Conservation (phyloP, 2,329 filamentous ascomycete species). For the Calonectria naviculata region DNA sequence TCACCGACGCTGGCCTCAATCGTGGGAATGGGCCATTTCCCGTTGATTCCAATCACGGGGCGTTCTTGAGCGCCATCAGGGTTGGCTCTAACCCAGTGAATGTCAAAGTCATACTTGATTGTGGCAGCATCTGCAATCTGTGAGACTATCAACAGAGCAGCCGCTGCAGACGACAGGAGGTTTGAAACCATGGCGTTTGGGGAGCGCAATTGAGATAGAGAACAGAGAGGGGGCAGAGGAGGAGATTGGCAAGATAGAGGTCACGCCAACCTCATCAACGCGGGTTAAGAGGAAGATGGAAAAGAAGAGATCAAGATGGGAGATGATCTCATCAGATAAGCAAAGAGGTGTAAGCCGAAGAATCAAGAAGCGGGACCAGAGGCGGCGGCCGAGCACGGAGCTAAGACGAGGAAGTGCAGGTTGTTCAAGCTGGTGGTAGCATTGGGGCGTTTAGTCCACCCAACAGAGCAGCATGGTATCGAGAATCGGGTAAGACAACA, state of each 20-base stretch:
- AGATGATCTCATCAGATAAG: constrained; percentile 25
- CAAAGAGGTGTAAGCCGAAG: constrained; percentile 13
- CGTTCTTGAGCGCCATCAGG: constrained; percentile 74
- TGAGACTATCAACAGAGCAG: constrained; percentile 30
- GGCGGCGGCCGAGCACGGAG: background rate
- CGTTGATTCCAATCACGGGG: constrained; percentile 80
- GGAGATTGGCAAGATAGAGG: background rate
- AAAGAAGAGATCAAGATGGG: background rate
- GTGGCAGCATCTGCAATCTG: constrained; percentile 49
- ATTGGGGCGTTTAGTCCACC: background rate
- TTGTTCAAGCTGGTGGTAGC: background rate
- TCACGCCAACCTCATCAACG: constrained; percentile 19
- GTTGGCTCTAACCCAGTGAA: constrained; percentile 77
- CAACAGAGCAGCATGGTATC: background rate
- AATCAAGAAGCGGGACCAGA: background rate
- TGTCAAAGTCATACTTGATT: constrained; percentile 72
- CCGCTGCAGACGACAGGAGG: constrained; percentile 24
- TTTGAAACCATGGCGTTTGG: constrained; percentile 30
- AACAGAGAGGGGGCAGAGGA: background rate
- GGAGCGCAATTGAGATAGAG: background rate
- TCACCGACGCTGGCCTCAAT: constrained; percentile 74
- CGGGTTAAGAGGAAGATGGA: background rate
- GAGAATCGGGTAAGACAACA: constrained; percentile 1
- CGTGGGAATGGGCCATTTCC: constrained; percentile 77
- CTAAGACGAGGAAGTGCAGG: background rate